These are phyloP conservation scores for Ceratocystis eucalypticola DNA, from an alignment of 2,329 filamentous ascomycete species.

Conservation along the genomic window DNA sequence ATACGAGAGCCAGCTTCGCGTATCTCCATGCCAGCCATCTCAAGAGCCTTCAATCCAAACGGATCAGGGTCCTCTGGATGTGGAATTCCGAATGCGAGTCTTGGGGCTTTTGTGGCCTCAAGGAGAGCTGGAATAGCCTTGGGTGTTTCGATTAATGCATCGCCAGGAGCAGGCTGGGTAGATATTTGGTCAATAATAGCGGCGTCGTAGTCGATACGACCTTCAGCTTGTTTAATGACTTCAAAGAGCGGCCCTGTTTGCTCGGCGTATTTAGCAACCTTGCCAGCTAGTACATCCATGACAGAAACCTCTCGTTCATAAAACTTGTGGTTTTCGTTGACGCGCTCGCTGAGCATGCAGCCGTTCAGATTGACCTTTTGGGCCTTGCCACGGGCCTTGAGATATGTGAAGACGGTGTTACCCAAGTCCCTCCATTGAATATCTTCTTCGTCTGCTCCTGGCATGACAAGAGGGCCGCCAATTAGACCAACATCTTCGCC, in stretches of 20 bases:
- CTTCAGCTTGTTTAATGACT: constrained; percentile 79
- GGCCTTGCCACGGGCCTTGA: constrained; percentile 45
- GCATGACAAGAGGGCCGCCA: constrained; percentile 55
- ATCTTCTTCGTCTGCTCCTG: constrained; percentile 40
- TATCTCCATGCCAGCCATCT: constrained; percentile 79
- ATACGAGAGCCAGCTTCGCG: constrained; percentile 66
- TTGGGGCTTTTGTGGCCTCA: constrained; percentile 26
- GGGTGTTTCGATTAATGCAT: constrained; percentile 45
- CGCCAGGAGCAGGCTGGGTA: constrained; percentile 59
- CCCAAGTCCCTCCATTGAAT: constrained; percentile 39
- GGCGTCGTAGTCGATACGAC: constrained; percentile 60
- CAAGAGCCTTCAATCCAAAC: constrained; percentile 79
- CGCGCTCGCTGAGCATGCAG: constrained; percentile 42
- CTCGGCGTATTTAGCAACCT: constrained; percentile 40
- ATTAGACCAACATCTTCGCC: constrained; percentile 68
- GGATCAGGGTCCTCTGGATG: constrained; percentile 75
- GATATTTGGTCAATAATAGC: constrained; percentile 50
- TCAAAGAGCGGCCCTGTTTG: constrained; percentile 54
- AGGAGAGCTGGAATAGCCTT: constrained; percentile 24
- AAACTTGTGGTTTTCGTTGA: constrained; percentile 47
- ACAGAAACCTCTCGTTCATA: constrained; percentile 38
- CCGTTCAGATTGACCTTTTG: constrained; percentile 42
- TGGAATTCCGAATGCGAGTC: constrained; percentile 60
- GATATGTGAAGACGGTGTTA: constrained; percentile 44
- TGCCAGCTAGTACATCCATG: constrained; percentile 44